These are phyloP conservation scores for Hibiscus trionum DNA, from an alignment of 345 rosid genomes.

Conservation along the genomic window DNA sequence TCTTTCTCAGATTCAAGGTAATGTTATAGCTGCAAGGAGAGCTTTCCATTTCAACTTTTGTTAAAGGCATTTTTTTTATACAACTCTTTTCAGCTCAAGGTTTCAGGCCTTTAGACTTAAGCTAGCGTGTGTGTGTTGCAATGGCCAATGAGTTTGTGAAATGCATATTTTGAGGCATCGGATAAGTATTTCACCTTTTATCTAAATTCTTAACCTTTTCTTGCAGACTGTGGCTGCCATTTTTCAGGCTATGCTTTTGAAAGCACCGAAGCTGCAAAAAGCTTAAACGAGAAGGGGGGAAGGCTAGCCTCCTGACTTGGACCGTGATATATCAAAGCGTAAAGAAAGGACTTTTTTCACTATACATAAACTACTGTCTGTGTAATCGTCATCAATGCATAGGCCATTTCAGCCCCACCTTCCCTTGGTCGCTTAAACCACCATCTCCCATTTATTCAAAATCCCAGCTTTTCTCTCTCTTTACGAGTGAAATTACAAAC, in stretches of 20 bases:
- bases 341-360: constrained; percentile 31
- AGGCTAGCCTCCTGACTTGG: constrained; percentile 60
- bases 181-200: constrained; percentile 12
- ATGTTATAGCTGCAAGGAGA: background rate
- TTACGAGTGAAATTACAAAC: background rate
- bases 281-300: constrained; percentile 30
- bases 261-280: constrained; percentile 48
- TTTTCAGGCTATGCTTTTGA: constrained; percentile 58
- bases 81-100: background rate
- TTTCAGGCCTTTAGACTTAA: background rate
- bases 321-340: constrained; percentile 60
- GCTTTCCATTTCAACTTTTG: constrained; percentile 13
- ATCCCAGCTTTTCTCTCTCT: constrained; percentile 3
- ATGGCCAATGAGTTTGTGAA: background rate
- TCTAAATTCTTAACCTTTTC: constrained; percentile 15
- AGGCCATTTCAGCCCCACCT: constrained; percentile 43
- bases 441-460: constrained; percentile 6
- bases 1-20: constrained; percentile 16
- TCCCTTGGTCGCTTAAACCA: constrained; percentile 12
- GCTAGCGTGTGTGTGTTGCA: background rate
- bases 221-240: constrained; percentile 43
- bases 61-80: constrained; percentile 16
- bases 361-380: constrained; percentile 35
- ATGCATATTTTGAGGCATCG: constrained; percentile 18
- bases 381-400: constrained; percentile 55